Conservation (phyloP, 2,329 filamentous ascomycete species). For the Scedosporium boydii region DNA sequence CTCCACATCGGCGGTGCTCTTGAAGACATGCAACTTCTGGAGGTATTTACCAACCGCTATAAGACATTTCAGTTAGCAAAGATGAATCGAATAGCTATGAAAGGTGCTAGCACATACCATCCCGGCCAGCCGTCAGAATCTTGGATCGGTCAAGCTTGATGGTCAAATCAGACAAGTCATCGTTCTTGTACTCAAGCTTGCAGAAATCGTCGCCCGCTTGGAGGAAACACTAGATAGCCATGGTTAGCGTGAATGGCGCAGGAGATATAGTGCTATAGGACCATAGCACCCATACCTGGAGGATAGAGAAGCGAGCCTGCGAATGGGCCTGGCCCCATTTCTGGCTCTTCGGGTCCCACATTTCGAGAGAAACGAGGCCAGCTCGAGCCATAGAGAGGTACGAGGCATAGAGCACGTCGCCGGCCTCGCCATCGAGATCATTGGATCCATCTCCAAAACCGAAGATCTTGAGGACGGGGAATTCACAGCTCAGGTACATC, state of each 20-base stretch:
- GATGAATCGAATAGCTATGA: background rate
- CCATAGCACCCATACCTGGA: slow-evolving; percentile 35
- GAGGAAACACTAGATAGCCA: slow-evolving; percentile 54
- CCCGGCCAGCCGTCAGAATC: slow-evolving; percentile 73
- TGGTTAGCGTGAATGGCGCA: slow-evolving; percentile 1
- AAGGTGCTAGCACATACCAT: slow-evolving; percentile 31
- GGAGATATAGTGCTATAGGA: background rate
- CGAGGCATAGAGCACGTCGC: slow-evolving; percentile 76
- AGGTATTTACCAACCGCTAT: slow-evolving; percentile 74
- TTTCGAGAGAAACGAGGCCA: slow-evolving; percentile 80
- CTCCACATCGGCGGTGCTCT: slow-evolving; percentile 76
- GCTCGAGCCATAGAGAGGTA: slow-evolving; percentile 93
- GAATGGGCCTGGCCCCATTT: slow-evolving; percentile 94
- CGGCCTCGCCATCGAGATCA: slow-evolving; percentile 67
- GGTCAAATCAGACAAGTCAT: slow-evolving; percentile 70
- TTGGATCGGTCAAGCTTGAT: slow-evolving; percentile 79
- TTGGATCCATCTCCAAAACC: slow-evolving; percentile 72
- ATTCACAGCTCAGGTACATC: slow-evolving; percentile 85
- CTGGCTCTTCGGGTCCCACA: slow-evolving; percentile 83
- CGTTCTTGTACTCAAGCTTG: slow-evolving; percentile 61
- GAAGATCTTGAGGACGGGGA: slow-evolving; percentile 80
- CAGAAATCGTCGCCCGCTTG: slow-evolving; percentile 82
- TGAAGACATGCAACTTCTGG: slow-evolving; percentile 88
- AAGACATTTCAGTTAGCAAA: background rate
- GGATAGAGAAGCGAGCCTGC: slow-evolving; percentile 82